These are phyloP conservation scores for Nothophaeocryptopus gaeumannii DNA, from an alignment of 2,329 filamentous ascomycete genomes.

Conservation along the genomic window DNA sequence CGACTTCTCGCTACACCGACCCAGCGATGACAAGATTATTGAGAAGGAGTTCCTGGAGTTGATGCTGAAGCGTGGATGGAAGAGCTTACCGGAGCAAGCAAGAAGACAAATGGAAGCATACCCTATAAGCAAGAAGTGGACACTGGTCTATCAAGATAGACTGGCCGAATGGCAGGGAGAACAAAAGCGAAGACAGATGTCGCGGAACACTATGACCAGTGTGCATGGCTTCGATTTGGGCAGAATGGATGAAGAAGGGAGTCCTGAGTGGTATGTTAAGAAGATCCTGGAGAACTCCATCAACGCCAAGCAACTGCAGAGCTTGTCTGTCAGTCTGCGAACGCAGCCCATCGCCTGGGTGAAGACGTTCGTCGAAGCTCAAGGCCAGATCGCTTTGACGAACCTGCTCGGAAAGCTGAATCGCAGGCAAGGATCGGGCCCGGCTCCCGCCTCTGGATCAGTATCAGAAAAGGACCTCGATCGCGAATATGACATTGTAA, in stretches of 20 bases:
- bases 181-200: constrained; percentile 78
- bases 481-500: constrained; percentile 93
- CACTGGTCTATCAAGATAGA: constrained; percentile 89
- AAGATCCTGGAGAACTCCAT: constrained; percentile 96
- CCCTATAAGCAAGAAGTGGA: constrained; percentile 94
- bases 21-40: constrained; percentile 76
- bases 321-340: constrained; percentile 87
- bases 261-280: constrained; percentile 96
- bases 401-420: constrained; percentile 94
- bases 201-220: constrained; percentile 60
- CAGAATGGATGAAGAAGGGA: constrained; percentile 88
- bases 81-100: constrained; percentile 92
- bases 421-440: constrained; percentile 73
- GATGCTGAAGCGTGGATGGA: constrained; percentile 98
- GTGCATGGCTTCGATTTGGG: constrained; percentile 66
- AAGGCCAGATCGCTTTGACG: constrained; percentile 92
- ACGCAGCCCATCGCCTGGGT: constrained; percentile 98
- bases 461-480: constrained; percentile 77
- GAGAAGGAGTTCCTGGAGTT: constrained; percentile 88
- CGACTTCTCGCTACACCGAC: constrained; percentile 65
- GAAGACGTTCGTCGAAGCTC: constrained; percentile 91
- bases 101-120: constrained; percentile 95
- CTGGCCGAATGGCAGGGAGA: constrained; percentile 92
- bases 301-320: constrained; percentile 85
- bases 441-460: constrained; percentile 59